These are phyloP conservation scores for Sporothrix inflata DNA, from an alignment of 2,329 filamentous ascomycete species.

Conservation along the genomic window DNA sequence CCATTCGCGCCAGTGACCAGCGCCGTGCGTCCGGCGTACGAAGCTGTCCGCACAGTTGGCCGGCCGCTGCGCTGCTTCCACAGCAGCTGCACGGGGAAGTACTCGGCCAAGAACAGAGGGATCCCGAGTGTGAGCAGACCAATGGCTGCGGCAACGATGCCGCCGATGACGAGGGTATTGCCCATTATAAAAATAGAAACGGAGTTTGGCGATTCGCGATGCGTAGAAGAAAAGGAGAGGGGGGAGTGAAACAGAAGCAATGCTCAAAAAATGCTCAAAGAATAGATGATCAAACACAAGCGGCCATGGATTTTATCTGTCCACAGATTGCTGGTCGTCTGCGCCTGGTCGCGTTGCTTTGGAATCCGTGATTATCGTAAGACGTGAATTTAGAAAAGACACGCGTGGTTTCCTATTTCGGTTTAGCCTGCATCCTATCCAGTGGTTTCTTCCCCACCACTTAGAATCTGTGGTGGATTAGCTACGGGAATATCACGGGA, in stretches of 20 bases:
- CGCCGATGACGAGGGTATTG: conserved; percentile 20
- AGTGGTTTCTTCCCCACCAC: too few relatives aligned
- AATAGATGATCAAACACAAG: background rate
- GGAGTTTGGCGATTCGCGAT: background rate
- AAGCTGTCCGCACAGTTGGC: conserved; percentile 42
- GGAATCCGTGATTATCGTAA: conserved; percentile 23
- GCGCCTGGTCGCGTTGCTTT: background rate
- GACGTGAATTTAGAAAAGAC: background rate
- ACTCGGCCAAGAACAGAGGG: conserved; percentile 42
- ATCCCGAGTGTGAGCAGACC: conserved; percentile 40
- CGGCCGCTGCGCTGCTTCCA: conserved; percentile 41
- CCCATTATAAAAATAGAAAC: conserved; percentile 1
- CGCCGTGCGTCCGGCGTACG: conserved; percentile 44
- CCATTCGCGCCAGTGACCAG: conserved; percentile 45
- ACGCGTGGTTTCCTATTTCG: background rate
- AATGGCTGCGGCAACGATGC: conserved; percentile 30
- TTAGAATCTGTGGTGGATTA: too few relatives aligned
- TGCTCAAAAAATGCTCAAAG: background rate
- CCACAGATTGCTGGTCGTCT: background rate
- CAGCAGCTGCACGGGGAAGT: conserved; percentile 43
- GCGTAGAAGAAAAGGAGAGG: background rate
- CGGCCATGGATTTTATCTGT: background rate
- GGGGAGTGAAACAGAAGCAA: background rate
- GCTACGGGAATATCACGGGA: too few relatives aligned
- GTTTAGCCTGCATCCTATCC: background rate